A percentile compares a stretch with the other conserved stretches of the same genome.
phyloP scores from a whole-genome alignment of 1,139 yeast species.

The Suhomyces bolitotheri region DNA sequence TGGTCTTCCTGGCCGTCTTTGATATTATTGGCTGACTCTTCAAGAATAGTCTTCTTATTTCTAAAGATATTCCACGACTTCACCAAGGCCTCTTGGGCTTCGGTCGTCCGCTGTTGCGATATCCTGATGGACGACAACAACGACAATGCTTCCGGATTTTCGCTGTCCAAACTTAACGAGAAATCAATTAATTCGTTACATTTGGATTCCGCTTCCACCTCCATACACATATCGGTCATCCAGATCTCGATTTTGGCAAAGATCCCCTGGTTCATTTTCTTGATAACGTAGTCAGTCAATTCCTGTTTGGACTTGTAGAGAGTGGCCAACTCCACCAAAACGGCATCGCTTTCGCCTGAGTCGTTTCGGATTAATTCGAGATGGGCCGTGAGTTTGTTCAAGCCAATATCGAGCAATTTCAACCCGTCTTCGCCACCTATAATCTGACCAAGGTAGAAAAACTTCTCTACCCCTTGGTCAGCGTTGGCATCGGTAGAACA shows the following conservation, averaged over 20 bases:
- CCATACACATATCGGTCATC: conserved; percentile 99
- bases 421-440: conserved; percentile 82
- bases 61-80: conserved; percentile 74
- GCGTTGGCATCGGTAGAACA: conserved; percentile 74
- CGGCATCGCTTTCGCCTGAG: conserved; percentile 27
- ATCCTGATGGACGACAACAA: conserved; percentile 85
- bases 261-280: conserved; percentile 69
- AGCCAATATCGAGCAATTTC: conserved; percentile 62
- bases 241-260: conserved; percentile 91
- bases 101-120: conserved; percentile 75
- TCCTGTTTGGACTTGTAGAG: conserved; percentile 31
- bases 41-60: conserved; percentile 49
- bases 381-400: conserved; percentile 49
- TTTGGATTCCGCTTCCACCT: conserved; percentile 75
- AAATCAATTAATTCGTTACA: conserved; percentile 74
- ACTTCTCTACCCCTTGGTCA: conserved; percentile 68
- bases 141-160: conserved; percentile 79
- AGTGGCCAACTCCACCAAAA: conserved; percentile 25
- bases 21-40: conserved; percentile 38
- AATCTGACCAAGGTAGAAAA: conserved; percentile 87
- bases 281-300: conserved; percentile 42
- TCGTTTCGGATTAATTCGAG: conserved; percentile 31
- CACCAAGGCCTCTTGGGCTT: conserved; percentile 69
- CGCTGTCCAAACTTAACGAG: conserved; percentile 60
- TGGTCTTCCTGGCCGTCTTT: conserved; percentile 17